Evolutionary conservation across 768 basidiomycete genomes (phyloP).

Genomic region (Lepiota brunneoincarnata): DNA sequence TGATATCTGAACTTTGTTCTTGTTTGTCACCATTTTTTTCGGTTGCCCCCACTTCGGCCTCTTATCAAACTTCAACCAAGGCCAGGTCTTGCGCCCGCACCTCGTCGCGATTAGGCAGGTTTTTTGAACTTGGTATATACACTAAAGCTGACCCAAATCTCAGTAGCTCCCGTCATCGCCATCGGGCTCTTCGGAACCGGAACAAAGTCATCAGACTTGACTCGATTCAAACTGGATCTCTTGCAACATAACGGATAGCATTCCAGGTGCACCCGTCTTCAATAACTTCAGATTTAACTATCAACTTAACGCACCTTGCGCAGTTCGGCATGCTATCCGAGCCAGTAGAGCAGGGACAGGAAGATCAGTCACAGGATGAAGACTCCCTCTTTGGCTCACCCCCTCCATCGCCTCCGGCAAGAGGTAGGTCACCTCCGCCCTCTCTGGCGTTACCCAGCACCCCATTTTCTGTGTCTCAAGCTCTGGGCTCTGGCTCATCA

Average conservation of each 20-base stretch:
- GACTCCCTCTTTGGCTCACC: conserved; percentile 85
- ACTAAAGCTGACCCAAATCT: no score
- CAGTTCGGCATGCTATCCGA: conserved; percentile 7
- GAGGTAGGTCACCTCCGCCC: conserved; percentile 76
- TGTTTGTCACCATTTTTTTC: background rate
- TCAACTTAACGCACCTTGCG: background rate
- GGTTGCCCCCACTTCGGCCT: background rate
- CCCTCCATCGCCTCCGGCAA: conserved; percentile 54
- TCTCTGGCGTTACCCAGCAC: conserved; percentile 53
- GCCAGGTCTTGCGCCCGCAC: background rate
- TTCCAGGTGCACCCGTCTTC: background rate
- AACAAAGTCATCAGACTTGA: background rate
- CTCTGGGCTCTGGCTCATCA: conserved; percentile 26
- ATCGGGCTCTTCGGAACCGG: background rate
- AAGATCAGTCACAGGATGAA: conserved; percentile 39
- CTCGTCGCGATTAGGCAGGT: background rate
- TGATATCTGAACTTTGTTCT: background rate
- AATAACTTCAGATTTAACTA: background rate
- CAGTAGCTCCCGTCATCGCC: no score
- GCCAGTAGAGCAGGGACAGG: background rate
- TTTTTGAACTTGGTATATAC: no score
- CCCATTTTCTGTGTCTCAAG: background rate
- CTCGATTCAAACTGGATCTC: conserved; percentile 3
- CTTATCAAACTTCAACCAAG: background rate
- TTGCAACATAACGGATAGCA: background rate